phyloP scores from a whole-genome alignment of 2,329 filamentous ascomycete species.

The Nothophoma quercina region DNA sequence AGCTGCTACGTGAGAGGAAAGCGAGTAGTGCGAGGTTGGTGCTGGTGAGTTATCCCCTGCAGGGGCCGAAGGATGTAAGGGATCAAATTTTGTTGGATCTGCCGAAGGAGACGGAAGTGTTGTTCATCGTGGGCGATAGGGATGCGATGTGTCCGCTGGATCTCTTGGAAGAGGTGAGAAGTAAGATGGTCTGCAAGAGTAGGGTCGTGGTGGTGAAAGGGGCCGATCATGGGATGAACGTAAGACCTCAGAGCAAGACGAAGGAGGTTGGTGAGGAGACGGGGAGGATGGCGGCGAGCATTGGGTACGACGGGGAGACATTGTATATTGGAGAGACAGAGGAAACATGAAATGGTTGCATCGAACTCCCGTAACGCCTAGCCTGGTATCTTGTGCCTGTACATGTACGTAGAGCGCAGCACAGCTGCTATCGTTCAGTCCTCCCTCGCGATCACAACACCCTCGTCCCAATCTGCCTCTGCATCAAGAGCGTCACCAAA shows the following conservation, averaged over 20 bases:
- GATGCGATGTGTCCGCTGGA: conserved; percentile 35
- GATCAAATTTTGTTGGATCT: conserved; percentile 52
- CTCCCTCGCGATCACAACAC: conserved; percentile 32
- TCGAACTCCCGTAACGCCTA: conserved; percentile 1
- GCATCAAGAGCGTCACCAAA: conserved; percentile 40
- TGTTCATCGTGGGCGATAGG: conserved; percentile 51
- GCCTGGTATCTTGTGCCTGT: conserved; percentile 5
- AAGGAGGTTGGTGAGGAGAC: conserved; percentile 40
- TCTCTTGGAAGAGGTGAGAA: conserved; percentile 34
- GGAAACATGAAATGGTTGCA: background rate
- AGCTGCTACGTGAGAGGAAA: background rate
- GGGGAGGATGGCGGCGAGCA: conserved; percentile 43
- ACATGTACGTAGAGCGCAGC: background rate
- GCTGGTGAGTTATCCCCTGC: conserved; percentile 53
- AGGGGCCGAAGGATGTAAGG: conserved; percentile 46
- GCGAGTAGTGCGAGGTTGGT: conserved; percentile 32
- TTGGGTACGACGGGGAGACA: conserved; percentile 11
- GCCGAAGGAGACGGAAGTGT: conserved; percentile 35
- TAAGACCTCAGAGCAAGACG: conserved; percentile 36
- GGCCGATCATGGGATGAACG: conserved; percentile 54
- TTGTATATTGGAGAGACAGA: conserved; percentile 14
- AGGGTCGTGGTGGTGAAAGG: conserved; percentile 48
- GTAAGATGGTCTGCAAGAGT: conserved; percentile 49
- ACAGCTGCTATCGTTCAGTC: conserved; percentile 14
- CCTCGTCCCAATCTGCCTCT: conserved; percentile 42